Evolutionary conservation across 495 filamentous ascomycete genomes (phyloP), one percentile per base, ranked within the genome.

Genomic region (Podospora australis): DNA sequence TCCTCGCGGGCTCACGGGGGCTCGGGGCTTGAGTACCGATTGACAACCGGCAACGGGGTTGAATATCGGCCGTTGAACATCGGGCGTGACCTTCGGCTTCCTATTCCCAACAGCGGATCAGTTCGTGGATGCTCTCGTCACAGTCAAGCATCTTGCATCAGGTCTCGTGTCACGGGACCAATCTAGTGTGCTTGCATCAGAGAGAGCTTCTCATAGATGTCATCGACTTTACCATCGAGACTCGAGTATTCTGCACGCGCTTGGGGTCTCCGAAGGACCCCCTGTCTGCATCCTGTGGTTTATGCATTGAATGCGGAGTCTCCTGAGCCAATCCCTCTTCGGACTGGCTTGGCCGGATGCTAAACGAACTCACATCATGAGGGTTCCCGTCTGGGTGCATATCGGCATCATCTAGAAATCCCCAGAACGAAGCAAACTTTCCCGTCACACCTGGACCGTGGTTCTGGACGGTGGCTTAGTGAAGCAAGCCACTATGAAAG

Each of bases 231-330:
- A 29, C 41, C 47, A 39, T 25, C 52, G 21, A 43, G 32, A 46
- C 29, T 25, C 28, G 11, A 36, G 48, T 32, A 36, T 28, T 38
- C 46, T 46, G 44, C 42, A 49, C 51, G 23, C 49, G 48, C 39
- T 23, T 49, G 22, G 30, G 13, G 17, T 26, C 53, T n/a, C 25
- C 28, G 21, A 25, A 43, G 34, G 24, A 69, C 48, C 62, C 66
- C 64, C 56, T 53, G 55, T 44, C 32, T 64, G 65, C 57, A 55
- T 68, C 54, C 40, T 23, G 40, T 32, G 11, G 17, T 50, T 39
- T 53, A 55, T 55, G 56, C 61, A 41, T 57, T 57, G 51, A 39
- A 59, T 64, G 58, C 58, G 28, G 53, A 46, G 51, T 29, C 39
- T 39, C 21, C 25, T 34, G 35, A 24, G 28, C 52, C 39, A 30